Conservation (phyloP, 116 monocot species). For the Zostera marina region DNA sequence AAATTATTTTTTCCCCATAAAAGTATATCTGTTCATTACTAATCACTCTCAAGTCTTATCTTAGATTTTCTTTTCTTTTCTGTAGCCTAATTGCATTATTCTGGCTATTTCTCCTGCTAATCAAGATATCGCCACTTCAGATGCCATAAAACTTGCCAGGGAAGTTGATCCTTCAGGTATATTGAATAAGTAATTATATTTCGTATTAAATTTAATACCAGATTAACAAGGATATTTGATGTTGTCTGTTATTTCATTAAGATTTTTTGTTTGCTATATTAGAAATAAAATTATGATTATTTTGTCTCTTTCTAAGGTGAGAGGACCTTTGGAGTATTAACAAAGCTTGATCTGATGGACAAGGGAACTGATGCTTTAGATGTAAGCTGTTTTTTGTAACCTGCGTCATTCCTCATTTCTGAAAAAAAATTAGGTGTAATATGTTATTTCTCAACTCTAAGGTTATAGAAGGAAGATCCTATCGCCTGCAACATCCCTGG, state of each 20-base stretch:
- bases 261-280: no score
- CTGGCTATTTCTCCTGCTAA: slow-evolving; percentile 43
- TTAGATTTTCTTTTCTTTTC: background rate
- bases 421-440: no score
- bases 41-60: background rate
- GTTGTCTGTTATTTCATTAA: no score
- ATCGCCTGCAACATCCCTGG: slow-evolving; percentile 93
- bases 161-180: slow-evolving; percentile 91
- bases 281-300: background rate
- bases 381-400: slow-evolving; percentile 24
- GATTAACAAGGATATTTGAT: no score
- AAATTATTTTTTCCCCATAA: background rate
- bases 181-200: background rate
- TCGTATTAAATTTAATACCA: no score
- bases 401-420: no score
- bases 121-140: slow-evolving; percentile 99
- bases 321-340: slow-evolving; percentile 95
- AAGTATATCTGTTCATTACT: background rate
- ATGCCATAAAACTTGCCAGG: slow-evolving; percentile 95
- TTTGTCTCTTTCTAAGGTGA: slow-evolving; percentile 41
- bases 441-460: slow-evolving; percentile 5
- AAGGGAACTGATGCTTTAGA: slow-evolving; percentile 97
- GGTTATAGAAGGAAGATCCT: slow-evolving; percentile 97
- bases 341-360: slow-evolving; percentile 99
- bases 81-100: slow-evolving; percentile 90